A percentile compares a stretch with the other conserved stretches of the same genome.
Evolutionary conservation across 352 stramenopile genomes (phyloP).

Genomic region (Lagenidium sp.): DNA sequence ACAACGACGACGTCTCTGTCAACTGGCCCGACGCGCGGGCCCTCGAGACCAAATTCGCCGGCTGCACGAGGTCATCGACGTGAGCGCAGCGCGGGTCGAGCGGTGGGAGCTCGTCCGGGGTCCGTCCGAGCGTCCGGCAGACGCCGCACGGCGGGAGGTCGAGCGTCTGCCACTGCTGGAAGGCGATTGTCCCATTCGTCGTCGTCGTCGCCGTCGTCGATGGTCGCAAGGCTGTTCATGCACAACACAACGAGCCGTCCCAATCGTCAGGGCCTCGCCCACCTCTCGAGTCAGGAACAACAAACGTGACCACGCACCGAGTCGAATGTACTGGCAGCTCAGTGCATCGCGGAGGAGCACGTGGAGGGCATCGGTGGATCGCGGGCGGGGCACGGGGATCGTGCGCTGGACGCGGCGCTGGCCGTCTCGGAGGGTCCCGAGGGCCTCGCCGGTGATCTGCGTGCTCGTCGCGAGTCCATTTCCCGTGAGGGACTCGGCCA

Average conservation of each 20-base stretch:
- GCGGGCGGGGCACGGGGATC: too few relatives aligned
- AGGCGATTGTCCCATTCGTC: neutral
- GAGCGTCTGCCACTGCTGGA: constrained; percentile 11
- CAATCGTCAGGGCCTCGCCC: too few relatives aligned
- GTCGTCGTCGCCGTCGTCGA: neutral
- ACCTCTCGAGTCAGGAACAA: too few relatives aligned
- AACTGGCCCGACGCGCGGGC: neutral
- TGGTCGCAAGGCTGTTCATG: too few relatives aligned
- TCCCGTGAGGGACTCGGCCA: constrained; percentile 1
- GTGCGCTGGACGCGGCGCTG: too few relatives aligned
- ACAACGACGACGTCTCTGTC: neutral
- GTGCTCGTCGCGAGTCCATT: too few relatives aligned
- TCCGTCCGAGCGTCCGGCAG: constrained; percentile 6
- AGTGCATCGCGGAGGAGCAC: constrained; percentile 12
- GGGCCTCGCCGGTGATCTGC: too few relatives aligned
- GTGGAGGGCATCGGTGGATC: constrained; percentile 12
- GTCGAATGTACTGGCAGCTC: constrained; percentile 11
- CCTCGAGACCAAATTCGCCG: too few relatives aligned
- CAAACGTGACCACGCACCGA: too few relatives aligned
- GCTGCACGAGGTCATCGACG: constrained; percentile 13
- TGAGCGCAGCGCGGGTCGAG: constrained; percentile 2
- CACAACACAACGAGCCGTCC: too few relatives aligned
- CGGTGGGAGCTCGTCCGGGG: neutral
- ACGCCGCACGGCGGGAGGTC: constrained; percentile 13
- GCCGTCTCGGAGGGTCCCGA: too few relatives aligned